These are phyloP conservation scores for Rhodotorula toruloides DNA, from an alignment of 768 basidiomycete genomes.

Conservation along the genomic window DNA sequence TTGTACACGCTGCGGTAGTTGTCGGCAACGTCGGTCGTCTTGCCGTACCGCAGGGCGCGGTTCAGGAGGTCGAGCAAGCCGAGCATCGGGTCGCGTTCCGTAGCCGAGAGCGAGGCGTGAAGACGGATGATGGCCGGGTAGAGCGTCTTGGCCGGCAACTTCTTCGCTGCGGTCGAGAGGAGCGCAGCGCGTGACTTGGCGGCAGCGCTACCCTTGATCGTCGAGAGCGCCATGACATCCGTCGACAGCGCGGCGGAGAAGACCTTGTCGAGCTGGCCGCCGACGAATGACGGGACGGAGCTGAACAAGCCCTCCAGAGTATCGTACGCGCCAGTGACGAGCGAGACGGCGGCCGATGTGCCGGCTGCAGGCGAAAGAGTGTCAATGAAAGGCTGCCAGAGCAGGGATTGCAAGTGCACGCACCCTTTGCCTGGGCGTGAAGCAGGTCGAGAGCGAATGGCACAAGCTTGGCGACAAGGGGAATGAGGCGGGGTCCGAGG, in stretches of 20 bases:
- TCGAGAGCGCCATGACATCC: constrained; percentile 25
- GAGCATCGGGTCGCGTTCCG: constrained; percentile 42
- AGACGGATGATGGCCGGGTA: constrained; percentile 58
- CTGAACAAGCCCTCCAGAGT: constrained; percentile 66
- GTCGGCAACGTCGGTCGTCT: constrained; percentile 61
- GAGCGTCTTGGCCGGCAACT: constrained; percentile 61
- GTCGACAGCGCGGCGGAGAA: constrained; percentile 37
- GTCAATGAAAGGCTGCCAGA: background rate
- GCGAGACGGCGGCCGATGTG: background rate
- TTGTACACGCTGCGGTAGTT: constrained; percentile 66
- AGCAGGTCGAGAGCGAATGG: constrained; percentile 47
- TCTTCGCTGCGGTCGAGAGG: constrained; percentile 65
- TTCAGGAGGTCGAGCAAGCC: constrained; percentile 68
- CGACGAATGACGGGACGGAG: constrained; percentile 69
- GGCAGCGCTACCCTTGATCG: constrained; percentile 6
- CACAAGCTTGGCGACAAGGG: constrained; percentile 69
- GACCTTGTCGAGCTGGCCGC: constrained; percentile 42
- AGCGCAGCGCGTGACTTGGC: constrained; percentile 51
- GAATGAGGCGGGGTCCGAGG: constrained; percentile 82
- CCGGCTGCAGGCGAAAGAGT: background rate
- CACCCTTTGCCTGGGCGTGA: constrained; percentile 24
- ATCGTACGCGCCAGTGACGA: constrained; percentile 45
- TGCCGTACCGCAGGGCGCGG: constrained; percentile 60
- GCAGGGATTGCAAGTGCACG: background rate
- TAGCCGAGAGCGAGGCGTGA: constrained; percentile 45